Base-by-base conservation (phyloP, 495 filamentous ascomycete species). In the Bacidia gigantensis region DNA sequence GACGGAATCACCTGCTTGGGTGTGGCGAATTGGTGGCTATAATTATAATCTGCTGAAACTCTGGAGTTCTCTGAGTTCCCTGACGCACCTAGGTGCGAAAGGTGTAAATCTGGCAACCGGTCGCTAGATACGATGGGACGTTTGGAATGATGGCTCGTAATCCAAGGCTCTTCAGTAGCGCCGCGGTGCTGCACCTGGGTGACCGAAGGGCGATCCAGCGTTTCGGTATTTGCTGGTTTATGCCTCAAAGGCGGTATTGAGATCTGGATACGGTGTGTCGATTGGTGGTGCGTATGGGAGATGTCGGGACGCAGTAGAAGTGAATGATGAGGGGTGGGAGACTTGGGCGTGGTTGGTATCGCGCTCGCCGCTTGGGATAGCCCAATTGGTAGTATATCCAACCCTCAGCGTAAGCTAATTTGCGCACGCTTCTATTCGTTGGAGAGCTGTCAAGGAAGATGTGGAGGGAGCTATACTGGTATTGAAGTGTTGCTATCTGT, bases 151-250 rank as follows among this genome's bases (percentile, higher is more conserved):
- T 85, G 78, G 67, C 74, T 73, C 72, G 82, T 82, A 72, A 84
- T 86, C 72, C 80, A 88, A 67, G 81, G 70, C 52, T 79, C 76
- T 71, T 94, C 86, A 68, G 77, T 76, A 72, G 80, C 77, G 75
- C 83, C 87, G 82, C 89, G 84, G 80, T 82, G 80, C 68, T 87
- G 85, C 77, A 87, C 79, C 76, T 88, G 85, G 65, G 87, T 83
- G 62, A 90, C 83, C 75, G 87, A 84, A 69, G 89, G 87, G 72
- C 92, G 83, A 88, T 94, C 89, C 89, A 96, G 89, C 77, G 94
- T 96, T 85, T 78, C 89, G 88, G 82, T 87, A 72, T 78, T 77
- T 64, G 64, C 54, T 58, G 64, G 58, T 51, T 65, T 65, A 54
- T 60, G 65, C 61, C 69, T 65, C 63, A 68, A 59, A 60, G 62